Conservation (phyloP, 2,329 filamentous ascomycete species). For the Penicillium sclerotiorum region DNA sequence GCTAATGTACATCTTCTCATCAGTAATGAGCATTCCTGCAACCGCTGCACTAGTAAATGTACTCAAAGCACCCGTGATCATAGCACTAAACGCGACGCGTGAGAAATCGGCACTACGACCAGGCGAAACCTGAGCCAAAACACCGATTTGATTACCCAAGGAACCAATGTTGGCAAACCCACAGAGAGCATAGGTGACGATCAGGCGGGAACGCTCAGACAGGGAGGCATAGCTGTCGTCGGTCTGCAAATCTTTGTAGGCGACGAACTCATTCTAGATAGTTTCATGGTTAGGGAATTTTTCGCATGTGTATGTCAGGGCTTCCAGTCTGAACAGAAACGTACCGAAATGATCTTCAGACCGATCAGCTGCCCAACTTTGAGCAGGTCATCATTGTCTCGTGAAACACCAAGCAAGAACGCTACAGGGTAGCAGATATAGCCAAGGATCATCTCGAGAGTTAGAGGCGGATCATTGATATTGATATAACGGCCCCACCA, state of each 20-base stretch:
- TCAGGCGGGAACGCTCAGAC: conserved; percentile 71
- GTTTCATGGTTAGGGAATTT: conserved; percentile 1
- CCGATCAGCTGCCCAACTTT: conserved; percentile 79
- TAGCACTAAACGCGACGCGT: conserved; percentile 72
- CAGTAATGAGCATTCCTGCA: conserved; percentile 72
- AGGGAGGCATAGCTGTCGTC: conserved; percentile 59
- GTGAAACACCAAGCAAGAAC: conserved; percentile 78
- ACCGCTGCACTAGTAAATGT: conserved; percentile 78
- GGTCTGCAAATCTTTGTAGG: conserved; percentile 62
- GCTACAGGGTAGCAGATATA: conserved; percentile 78
- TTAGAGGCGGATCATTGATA: conserved; percentile 69
- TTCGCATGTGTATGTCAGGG: conserved; percentile 4
- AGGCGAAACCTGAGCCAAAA: conserved; percentile 79
- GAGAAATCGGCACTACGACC: conserved; percentile 74
- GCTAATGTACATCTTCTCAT: conserved; percentile 40
- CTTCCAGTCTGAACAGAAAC: conserved; percentile 25
- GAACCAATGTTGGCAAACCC: conserved; percentile 84
- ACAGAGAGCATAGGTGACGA: conserved; percentile 84
- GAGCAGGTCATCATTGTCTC: conserved; percentile 62
- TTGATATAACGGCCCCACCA: conserved; percentile 84
- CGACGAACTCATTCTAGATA: conserved; percentile 73
- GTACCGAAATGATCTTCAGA: conserved; percentile 75
- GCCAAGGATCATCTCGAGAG: conserved; percentile 73
- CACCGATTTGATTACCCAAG: conserved; percentile 86
- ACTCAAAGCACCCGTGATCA: conserved; percentile 75